phyloP scores from a whole-genome alignment of 2,329 filamentous ascomycete genomes.

The Orbilia javanica region DNA sequence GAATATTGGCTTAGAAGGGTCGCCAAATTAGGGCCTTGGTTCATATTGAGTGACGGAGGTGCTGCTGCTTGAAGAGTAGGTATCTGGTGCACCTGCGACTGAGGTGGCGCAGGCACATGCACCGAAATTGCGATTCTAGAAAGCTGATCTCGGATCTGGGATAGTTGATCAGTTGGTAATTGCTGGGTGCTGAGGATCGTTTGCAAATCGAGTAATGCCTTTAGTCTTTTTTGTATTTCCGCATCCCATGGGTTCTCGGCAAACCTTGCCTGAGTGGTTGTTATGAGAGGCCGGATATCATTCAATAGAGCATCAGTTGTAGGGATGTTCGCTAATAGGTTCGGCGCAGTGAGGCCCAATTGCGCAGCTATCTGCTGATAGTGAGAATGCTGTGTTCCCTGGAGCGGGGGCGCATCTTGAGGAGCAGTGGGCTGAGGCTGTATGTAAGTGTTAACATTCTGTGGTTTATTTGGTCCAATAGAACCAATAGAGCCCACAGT shows the following conservation, averaged over 20 bases:
- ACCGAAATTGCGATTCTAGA: conserved; percentile 75
- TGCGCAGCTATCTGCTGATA: conserved; percentile 63
- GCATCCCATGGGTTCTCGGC: conserved; percentile 80
- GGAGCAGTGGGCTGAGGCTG: conserved; percentile 22
- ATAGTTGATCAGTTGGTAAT: conserved; percentile 83
- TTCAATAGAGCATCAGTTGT: conserved; percentile 80
- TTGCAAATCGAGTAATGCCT: conserved; percentile 87
- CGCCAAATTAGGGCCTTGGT: conserved; percentile 61
- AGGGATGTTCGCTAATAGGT: conserved; percentile 64
- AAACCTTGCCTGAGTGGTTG: conserved; percentile 78
- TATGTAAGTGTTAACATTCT: neutral
- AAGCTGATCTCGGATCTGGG: conserved; percentile 86
- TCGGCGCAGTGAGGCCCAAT: conserved; percentile 61
- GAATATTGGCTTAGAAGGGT: conserved; percentile 34
- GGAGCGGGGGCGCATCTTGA: conserved; percentile 30
- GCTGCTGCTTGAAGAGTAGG: conserved; percentile 67
- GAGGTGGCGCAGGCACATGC: conserved; percentile 64
- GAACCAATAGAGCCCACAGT: conserved; percentile 10
- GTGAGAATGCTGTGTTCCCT: conserved; percentile 17
- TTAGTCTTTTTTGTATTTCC: conserved; percentile 81
- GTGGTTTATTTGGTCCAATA: neutral
- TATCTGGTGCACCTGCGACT: conserved; percentile 67
- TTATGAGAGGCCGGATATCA: conserved; percentile 84
- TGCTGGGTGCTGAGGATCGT: conserved; percentile 81
- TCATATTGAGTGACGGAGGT: conserved; percentile 61